These are phyloP conservation scores for Populus nigra DNA, from an alignment of 345 rosid species.

Conservation along the genomic window DNA sequence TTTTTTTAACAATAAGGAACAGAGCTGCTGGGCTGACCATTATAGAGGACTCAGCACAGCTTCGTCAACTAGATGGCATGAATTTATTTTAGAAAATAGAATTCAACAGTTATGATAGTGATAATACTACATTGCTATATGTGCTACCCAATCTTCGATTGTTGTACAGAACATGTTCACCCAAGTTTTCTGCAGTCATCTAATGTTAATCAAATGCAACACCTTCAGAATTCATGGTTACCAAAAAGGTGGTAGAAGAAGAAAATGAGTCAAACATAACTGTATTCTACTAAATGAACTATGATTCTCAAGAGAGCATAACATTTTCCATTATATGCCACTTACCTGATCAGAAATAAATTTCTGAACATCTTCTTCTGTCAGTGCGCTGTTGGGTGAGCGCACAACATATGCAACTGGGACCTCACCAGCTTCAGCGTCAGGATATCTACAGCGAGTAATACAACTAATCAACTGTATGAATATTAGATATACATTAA, in stretches of 20 bases:
- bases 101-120: background rate
- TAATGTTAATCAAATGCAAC: background rate
- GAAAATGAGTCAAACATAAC: background rate
- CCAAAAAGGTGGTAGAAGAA: background rate
- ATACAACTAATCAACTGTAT: background rate
- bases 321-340: background rate
- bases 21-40: background rate
- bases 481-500: background rate
- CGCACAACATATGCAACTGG: conserved; percentile 83
- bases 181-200: background rate
- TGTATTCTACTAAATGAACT: background rate
- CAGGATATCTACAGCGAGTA: conserved; percentile 58
- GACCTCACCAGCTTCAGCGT: conserved; percentile 92
- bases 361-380: conserved; percentile 57
- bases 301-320: background rate
- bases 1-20: background rate
- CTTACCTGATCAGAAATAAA: conserved; percentile 78
- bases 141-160: background rate
- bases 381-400: conserved; percentile 54
- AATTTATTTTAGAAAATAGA: background rate
- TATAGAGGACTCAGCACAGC: background rate
- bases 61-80: background rate
- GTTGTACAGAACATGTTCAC: background rate
- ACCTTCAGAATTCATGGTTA: background rate
- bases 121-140: background rate